Base-by-base conservation (phyloP, 1,284 basidiomycete species). In the Fereydounia khargensis region DNA sequence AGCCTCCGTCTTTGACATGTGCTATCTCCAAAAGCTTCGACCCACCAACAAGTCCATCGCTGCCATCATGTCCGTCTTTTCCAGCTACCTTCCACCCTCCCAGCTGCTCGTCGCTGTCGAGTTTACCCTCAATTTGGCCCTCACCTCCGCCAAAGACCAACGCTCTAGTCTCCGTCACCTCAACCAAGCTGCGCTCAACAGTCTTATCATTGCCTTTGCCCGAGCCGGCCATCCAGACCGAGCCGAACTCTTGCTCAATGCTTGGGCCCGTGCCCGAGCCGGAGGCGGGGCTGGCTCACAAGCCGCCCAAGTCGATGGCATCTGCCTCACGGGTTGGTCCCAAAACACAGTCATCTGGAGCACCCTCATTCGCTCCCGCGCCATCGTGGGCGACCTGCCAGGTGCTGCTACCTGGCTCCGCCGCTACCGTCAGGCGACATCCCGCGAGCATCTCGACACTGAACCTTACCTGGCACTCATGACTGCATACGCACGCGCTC, bases 381-480 rank as follows among this genome's bases (percentile, higher is more conserved):
- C 47, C n/a, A 36, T 42, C 14, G 35, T 47, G 5, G 30, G 30
- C 8, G 44, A 62, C 33, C 19, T 47, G 7, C 8, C 10, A 6
- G 50, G 44, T 10, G 59, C 59, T 21, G 42, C 40, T 1, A 31
- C 21, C 13, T 62, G 59, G 59, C 30, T 62, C 25, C 35, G 51
- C 17, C 37, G 45, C 3, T 62, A 57, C 25, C 46, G 54, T 17
- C 9, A 11, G 1, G 39, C 46, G 9, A 20, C 33, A 7, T 22
- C 19, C n/a, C 6, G 11, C 3, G 14, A 36, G 4, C 6, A 36
- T 5, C 3, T 23, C 6, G 6, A 9, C 19, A 14, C 35, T 6
- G 39, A 46, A 10, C 53, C 58, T 0, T 62, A 62, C 32, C 32
- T 57, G 0, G 20, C 6, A 18, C 4, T 33, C 16, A 33, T 33